phyloP scores from a whole-genome alignment of 495 filamentous ascomycete species.

The Clavariopsis aquatica region DNA sequence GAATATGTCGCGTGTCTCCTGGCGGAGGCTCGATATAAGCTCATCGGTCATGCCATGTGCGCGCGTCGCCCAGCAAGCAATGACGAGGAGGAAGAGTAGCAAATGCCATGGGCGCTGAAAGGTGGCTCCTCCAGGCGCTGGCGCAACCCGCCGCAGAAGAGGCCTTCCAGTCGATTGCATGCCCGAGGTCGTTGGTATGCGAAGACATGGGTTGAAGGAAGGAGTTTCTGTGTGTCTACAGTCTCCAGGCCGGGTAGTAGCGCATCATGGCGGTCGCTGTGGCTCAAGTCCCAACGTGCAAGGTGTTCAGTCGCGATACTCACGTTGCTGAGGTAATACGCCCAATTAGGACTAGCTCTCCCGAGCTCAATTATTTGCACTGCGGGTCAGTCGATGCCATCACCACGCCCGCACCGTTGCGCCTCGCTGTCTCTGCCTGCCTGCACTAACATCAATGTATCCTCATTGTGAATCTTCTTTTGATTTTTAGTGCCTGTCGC shows the following conservation, averaged over 20 bases:
- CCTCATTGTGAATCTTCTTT: slow-evolving; percentile 7
- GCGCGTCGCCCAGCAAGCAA: slow-evolving; percentile 22
- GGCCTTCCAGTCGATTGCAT: slow-evolving; percentile 35
- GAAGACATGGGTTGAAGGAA: slow-evolving; percentile 31
- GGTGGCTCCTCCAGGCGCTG: slow-evolving; percentile 12
- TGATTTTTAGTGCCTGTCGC: slow-evolving; percentile 14
- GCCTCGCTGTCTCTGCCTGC: slow-evolving; percentile 20
- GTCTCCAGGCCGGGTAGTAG: background rate
- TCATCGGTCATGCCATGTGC: slow-evolving; percentile 47
- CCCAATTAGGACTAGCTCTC: background rate
- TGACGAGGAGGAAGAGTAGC: slow-evolving; percentile 23
- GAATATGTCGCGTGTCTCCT: slow-evolving; percentile 88
- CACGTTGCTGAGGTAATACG: background rate
- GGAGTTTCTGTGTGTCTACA: background rate
- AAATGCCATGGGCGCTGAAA: slow-evolving; percentile 38
- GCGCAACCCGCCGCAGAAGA: slow-evolving; percentile 12
- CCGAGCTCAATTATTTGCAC: background rate
- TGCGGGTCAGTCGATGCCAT: slow-evolving; percentile 1
- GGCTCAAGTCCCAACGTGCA: background rate
- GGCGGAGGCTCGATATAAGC: slow-evolving; percentile 44
- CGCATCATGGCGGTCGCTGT: background rate
- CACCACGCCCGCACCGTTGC: background rate
- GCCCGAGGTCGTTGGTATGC: slow-evolving; percentile 17
- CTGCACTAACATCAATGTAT: slow-evolving; percentile 18
- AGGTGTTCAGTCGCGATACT: background rate